Conservation (phyloP, 2,329 filamentous ascomycete genomes). For the Monilinia vaccinii-corymbosi region DNA sequence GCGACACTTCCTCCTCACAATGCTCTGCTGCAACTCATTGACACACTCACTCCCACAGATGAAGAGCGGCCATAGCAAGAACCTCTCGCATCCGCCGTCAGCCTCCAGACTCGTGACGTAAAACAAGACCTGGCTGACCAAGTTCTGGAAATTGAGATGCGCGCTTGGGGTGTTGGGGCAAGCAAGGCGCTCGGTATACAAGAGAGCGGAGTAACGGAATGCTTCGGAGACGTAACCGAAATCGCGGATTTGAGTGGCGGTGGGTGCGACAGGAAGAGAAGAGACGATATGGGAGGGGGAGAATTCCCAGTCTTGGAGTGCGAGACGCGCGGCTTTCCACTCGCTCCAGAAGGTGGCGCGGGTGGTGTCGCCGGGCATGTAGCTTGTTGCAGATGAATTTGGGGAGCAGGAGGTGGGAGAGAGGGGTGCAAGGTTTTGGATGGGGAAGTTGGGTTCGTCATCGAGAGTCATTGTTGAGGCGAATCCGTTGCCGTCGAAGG, state of each 20-base stretch:
- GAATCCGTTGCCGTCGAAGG: conserved; percentile 62
- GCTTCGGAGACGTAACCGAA: conserved; percentile 78
- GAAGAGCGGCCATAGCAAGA: conserved; percentile 88
- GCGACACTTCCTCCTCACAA: conserved; percentile 70
- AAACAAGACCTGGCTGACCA: conserved; percentile 73
- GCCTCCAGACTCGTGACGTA: conserved; percentile 73
- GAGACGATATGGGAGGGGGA: conserved; percentile 44
- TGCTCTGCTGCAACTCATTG: conserved; percentile 65
- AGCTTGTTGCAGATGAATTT: not conserved
- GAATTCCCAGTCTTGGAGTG: conserved; percentile 76
- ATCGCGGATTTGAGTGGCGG: conserved; percentile 58
- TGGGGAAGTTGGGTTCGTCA: conserved; percentile 41
- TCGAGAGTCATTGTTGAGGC: conserved; percentile 38
- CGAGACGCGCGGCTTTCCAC: conserved; percentile 71
- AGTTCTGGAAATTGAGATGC: conserved; percentile 70
- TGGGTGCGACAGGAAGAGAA: conserved; percentile 41
- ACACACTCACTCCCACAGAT: conserved; percentile 85
- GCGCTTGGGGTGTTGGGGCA: conserved; percentile 64
- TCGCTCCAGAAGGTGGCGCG: conserved; percentile 70
- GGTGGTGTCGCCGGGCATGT: conserved; percentile 41
- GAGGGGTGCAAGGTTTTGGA: conserved; percentile 14
- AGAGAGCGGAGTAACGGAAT: conserved; percentile 79
- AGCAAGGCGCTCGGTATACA: conserved; percentile 84
- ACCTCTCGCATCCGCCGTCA: conserved; percentile 68
- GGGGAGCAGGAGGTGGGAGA: conserved; percentile 31